phyloP scores from a whole-genome alignment of 179 eudicot genomes.

The Silene coronaria region DNA sequence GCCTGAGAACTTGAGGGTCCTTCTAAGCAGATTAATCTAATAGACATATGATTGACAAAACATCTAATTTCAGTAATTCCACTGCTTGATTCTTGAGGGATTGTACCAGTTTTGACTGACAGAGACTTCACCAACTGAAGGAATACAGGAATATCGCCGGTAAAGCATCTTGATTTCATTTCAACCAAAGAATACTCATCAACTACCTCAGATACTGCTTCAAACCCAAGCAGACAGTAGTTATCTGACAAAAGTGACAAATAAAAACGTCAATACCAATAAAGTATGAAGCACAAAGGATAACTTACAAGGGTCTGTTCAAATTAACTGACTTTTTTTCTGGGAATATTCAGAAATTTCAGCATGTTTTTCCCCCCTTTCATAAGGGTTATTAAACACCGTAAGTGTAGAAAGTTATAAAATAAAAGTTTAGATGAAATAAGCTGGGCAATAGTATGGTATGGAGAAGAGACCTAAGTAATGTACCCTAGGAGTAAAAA shows the following conservation, averaged over 20 bases:
- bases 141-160: conserved; percentile 54
- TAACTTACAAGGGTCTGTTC: neutral
- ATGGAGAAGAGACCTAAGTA: neutral
- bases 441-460: neutral
- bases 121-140: conserved; percentile 38
- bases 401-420: neutral
- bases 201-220: conserved; percentile 49
- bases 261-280: conserved; percentile 8
- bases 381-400: neutral
- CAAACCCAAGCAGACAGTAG: conserved; percentile 41
- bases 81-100: conserved; percentile 30
- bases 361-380: neutral
- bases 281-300: neutral
- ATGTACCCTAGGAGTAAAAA: neutral
- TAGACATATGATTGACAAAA: conserved; percentile 38
- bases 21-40: conserved; percentile 34
- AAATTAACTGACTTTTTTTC: neutral
- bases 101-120: conserved; percentile 25
- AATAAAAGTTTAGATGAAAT: neutral
- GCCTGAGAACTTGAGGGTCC: conserved; percentile 29
- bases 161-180: conserved; percentile 46
- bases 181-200: conserved; percentile 57
- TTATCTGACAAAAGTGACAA: conserved; percentile 35
- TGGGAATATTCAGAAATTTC: neutral
- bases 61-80: conserved; percentile 41